These are phyloP conservation scores for Silybum marianum DNA, from an alignment of 129 eudicot genomes.

Conservation along the genomic window DNA sequence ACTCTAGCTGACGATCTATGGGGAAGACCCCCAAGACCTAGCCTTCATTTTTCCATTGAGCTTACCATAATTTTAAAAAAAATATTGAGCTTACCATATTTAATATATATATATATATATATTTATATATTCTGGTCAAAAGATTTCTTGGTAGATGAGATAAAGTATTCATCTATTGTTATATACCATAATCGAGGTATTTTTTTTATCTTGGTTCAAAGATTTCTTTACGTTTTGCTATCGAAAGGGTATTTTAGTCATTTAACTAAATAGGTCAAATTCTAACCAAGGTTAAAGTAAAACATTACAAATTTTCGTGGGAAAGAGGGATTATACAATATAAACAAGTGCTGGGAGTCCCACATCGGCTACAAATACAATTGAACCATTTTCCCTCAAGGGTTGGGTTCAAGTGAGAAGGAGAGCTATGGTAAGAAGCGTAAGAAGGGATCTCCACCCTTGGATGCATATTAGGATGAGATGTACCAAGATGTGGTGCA, in stretches of 20 bases:
- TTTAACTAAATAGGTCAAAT: background rate
- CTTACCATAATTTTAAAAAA: too few relatives aligned
- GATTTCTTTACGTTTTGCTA: background rate
- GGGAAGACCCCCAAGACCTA: background rate
- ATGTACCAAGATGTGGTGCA: too few relatives aligned
- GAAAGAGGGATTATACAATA: background rate
- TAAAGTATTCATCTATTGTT: background rate
- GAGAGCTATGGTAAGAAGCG: too few relatives aligned
- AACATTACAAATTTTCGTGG: background rate
- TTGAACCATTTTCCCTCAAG: background rate
- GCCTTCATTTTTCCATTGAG: too few relatives aligned
- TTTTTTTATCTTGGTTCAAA: background rate
- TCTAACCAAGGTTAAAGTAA: background rate
- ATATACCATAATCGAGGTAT: background rate
- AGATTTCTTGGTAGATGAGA: background rate
- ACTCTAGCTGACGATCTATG: background rate
- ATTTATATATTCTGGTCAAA: background rate
- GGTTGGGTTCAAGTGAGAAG: too few relatives aligned
- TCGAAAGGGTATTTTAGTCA: slow-evolving; percentile 12
- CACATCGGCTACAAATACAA: background rate
- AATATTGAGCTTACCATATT: too few relatives aligned
- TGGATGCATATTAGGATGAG: too few relatives aligned
- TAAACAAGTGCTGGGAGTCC: background rate
- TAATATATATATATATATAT: too few relatives aligned
- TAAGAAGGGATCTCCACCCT: too few relatives aligned